phyloP scores from a whole-genome alignment of 495 filamentous ascomycete genomes.

The Neurospora cerealis region DNA sequence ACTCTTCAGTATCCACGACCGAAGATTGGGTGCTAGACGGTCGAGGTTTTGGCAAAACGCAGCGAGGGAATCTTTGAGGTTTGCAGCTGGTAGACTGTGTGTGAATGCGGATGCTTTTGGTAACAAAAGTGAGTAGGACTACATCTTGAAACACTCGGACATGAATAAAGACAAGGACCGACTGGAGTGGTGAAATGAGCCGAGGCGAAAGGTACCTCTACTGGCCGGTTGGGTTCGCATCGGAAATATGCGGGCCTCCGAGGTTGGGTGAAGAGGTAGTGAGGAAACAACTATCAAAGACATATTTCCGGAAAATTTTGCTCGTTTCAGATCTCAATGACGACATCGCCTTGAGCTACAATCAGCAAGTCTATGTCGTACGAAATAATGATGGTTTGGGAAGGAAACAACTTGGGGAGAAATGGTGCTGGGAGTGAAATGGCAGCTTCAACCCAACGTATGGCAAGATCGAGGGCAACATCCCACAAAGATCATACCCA shows the following conservation, averaged over 20 bases:
- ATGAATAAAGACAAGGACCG: background rate
- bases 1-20: background rate
- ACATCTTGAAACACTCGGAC: background rate
- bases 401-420: background rate
- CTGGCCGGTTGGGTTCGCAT: background rate
- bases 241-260: background rate
- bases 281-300: background rate
- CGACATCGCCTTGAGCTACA: too few species aligned
- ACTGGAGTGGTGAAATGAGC: background rate
- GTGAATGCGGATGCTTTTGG: background rate
- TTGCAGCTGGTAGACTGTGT: background rate
- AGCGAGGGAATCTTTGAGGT: background rate
- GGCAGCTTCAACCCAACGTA: background rate
- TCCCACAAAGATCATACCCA: background rate
- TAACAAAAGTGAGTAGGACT: background rate
- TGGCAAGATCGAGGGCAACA: background rate
- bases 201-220: too few species aligned
- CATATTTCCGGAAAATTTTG: background rate
- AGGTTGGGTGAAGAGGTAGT: background rate
- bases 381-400: background rate
- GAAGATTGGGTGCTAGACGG: background rate
- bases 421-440: background rate
- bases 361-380: too few species aligned
- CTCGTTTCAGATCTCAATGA: background rate
- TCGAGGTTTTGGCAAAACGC: background rate